Evolutionary conservation across 441 rosid species (phyloP), one percentile per base, ranked within the genome.

Genomic region (Metrosideros polymorpha): DNA sequence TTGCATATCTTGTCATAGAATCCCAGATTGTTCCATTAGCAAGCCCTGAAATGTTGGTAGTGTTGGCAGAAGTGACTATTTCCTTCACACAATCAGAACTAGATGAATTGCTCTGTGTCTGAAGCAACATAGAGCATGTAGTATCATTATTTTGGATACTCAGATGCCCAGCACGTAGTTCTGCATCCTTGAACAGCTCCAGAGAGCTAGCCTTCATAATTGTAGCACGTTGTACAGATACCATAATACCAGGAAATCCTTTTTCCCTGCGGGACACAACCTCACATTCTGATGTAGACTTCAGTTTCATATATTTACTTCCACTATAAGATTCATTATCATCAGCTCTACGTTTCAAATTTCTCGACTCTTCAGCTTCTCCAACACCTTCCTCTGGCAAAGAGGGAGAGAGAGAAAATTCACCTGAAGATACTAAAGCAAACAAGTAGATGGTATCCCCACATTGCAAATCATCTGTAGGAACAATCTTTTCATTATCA

Each of bases 311-410:
- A 88, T 90, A 90, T 90, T 86, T 95, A 29, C 91, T 94, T 87
- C 85, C 84, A 85, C 91, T 91, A 54, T 77, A 89, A 85, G 91
- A 90, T 87, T 94, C 98, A 86, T 84, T 90, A 87, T 91, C 95
- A 55, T 94, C 96, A 89, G 92, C 89, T 89, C 91, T 93, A 71
- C 98, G 95, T 89, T 98, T 98, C 84, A 90, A 89, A 86, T 94
- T 92, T 95, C 99, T 94, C 49, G 88, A 85, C 83, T 94, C 99
- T 85, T 95, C 99, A 79, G 95, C 95, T 91, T 97, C 99, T 90
- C 98, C 99, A 89, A 95, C 94, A 88, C 99, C 99, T 88, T 95
- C 98, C 86, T 92, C 95, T 1, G 99, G 99, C 89, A 98, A 87
- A 86, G 89, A 89, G 39, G 94, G 95, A 88, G 90, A 94, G 85